Percentiles rank a stretch among this genome's conserved stretches.
Conservation (phyloP, 2,329 filamentous ascomycete species). For the Aureobasidium sp. region DNA sequence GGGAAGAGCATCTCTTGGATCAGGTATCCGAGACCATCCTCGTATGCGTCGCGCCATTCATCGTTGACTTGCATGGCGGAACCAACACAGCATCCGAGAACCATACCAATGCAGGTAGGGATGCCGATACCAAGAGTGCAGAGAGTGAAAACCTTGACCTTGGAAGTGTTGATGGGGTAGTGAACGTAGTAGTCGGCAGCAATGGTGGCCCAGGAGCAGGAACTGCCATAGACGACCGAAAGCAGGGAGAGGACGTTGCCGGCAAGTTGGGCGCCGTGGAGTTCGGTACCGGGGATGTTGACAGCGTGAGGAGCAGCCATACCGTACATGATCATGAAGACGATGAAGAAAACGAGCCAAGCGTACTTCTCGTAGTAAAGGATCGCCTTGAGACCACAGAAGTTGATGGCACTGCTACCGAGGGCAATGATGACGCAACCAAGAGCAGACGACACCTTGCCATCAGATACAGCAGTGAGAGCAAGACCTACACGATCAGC, state of each 20-base stretch:
- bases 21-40: constrained; percentile 39
- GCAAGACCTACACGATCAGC: constrained; percentile 22
- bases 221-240: constrained; percentile 31
- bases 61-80: neutral
- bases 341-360: constrained; percentile 40
- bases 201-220: constrained; percentile 33
- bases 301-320: constrained; percentile 38
- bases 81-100: constrained; percentile 18
- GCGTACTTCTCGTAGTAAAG: constrained; percentile 42
- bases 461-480: constrained; percentile 33
- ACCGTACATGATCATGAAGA: constrained; percentile 40
- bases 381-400: constrained; percentile 36
- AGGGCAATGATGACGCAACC: constrained; percentile 36
- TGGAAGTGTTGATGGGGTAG: constrained; percentile 31
- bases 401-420: constrained; percentile 29
- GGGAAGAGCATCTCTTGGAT: constrained; percentile 39
- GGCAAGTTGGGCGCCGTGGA: constrained; percentile 23
- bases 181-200: constrained; percentile 37
- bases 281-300: constrained; percentile 23
- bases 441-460: constrained; percentile 35
- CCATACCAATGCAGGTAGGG: constrained; percentile 36
- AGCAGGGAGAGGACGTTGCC: constrained; percentile 24
- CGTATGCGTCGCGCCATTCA: constrained; percentile 31
- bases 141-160: constrained; percentile 34
- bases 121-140: constrained; percentile 34